Evolutionary conservation across 257 asterid genomes (phyloP).

Genomic region (Dorcoceras hygrometricum): DNA sequence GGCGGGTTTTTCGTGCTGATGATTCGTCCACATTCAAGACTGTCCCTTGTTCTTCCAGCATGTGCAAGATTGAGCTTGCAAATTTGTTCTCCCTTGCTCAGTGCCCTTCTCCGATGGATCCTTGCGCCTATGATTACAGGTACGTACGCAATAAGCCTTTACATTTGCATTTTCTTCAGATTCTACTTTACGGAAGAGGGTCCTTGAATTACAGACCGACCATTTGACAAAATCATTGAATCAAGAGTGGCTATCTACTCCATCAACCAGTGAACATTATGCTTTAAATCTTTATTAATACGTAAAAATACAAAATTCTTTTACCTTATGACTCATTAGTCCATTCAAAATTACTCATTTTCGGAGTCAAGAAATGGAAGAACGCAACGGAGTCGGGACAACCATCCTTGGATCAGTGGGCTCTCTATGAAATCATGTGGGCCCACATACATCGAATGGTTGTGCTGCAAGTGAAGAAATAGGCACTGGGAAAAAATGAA

Average conservation of each 20-base stretch:
- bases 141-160: conserved; percentile 10
- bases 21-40: conserved; percentile 42
- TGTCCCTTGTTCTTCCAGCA: conserved; percentile 47
- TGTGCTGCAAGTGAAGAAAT: too few species aligned
- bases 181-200: neutral
- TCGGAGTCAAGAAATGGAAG: neutral
- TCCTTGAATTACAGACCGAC: conserved; percentile 12
- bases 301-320: too few species aligned
- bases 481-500: neutral
- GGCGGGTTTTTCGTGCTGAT: conserved; percentile 39
- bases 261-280: too few species aligned
- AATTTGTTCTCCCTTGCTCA: conserved; percentile 44
- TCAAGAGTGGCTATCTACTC: too few species aligned
- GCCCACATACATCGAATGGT: too few species aligned
- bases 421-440: too few species aligned
- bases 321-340: too few species aligned
- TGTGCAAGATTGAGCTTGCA: conserved; percentile 40
- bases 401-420: too few species aligned
- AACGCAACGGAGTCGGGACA: too few species aligned
- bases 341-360: neutral
- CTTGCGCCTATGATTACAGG: conserved; percentile 65
- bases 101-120: conserved; percentile 45
- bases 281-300: too few species aligned
- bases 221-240: too few species aligned
- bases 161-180: neutral